phyloP scores from a whole-genome alignment of 306 rosid genomes.

The Carpinus fangiana region DNA sequence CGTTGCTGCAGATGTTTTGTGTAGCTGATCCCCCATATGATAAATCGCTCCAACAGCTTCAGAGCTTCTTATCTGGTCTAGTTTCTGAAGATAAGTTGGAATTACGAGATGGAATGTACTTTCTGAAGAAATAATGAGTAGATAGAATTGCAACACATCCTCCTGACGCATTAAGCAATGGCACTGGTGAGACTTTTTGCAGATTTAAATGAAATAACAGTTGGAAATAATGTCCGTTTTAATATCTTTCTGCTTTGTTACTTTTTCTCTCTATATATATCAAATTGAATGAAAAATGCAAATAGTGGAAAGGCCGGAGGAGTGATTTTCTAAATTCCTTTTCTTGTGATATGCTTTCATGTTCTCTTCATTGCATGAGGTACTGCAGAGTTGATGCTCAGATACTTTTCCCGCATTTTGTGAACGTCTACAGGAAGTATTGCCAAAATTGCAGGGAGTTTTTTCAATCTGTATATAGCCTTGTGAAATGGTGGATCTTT shows the following conservation, averaged over 20 bases:
- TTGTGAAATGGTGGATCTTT: background rate
- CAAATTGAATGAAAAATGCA: no score
- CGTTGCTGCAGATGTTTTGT: slow-evolving; percentile 78
- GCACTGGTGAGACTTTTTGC: slow-evolving; percentile 30
- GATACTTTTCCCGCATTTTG: background rate
- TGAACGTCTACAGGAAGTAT: background rate
- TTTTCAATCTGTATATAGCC: background rate
- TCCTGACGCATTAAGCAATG: slow-evolving; percentile 9
- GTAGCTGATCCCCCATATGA: slow-evolving; percentile 85
- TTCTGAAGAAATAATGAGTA: slow-evolving; percentile 56
- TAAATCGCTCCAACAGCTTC: slow-evolving; percentile 90
- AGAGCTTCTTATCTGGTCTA: slow-evolving; percentile 79
- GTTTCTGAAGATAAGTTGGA: slow-evolving; percentile 89
- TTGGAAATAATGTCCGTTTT: background rate
- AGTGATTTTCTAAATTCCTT: no score
- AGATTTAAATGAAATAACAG: background rate
- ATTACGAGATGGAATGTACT: slow-evolving; percentile 77
- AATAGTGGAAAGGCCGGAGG: no score
- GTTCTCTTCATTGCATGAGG: background rate
- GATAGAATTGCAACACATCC: slow-evolving; percentile 17
- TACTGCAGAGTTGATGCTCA: background rate
- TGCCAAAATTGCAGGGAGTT: no score
- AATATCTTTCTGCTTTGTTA: no score
- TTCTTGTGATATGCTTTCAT: background rate
- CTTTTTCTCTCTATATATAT: no score